Evolutionary conservation across 2,329 filamentous ascomycete species (phyloP).

Genomic region (Monilinia laxa): DNA sequence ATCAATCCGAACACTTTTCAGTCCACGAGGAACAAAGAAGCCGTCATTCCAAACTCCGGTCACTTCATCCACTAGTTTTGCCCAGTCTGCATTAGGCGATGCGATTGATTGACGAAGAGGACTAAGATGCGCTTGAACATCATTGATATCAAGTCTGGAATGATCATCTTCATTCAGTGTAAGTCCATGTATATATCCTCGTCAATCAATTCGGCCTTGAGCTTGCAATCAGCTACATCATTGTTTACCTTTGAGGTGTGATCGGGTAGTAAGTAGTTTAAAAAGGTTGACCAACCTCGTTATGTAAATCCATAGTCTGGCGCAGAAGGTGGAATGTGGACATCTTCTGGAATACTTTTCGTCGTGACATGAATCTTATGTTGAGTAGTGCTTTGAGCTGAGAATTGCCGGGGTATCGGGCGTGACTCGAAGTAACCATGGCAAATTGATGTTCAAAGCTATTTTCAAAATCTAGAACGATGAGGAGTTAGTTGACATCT

Average conservation of each 20-base stretch:
- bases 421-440: slow-evolving; percentile 36
- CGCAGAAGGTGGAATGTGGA: slow-evolving; percentile 29
- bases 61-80: slow-evolving; percentile 43
- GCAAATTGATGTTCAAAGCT: slow-evolving; percentile 24
- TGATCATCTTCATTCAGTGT: slow-evolving; percentile 28
- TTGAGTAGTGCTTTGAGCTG: slow-evolving; percentile 25
- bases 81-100: slow-evolving; percentile 26
- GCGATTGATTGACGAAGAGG: slow-evolving; percentile 33
- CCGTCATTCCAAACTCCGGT: slow-evolving; percentile 56
- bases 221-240: slow-evolving; percentile 51
- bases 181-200: slow-evolving; percentile 36
- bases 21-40: slow-evolving; percentile 54
- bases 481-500: background rate
- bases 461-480: background rate
- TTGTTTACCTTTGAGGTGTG: slow-evolving; percentile 48
- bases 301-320: slow-evolving; percentile 46
- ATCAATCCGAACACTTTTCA: slow-evolving; percentile 47
- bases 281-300: slow-evolving; percentile 60
- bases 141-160: slow-evolving; percentile 36
- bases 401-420: slow-evolving; percentile 40
- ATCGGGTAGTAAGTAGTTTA: slow-evolving; percentile 56
- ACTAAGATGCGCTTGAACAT: slow-evolving; percentile 47
- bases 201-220: slow-evolving; percentile 45
- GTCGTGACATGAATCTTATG: slow-evolving; percentile 28
- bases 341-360: slow-evolving; percentile 28